Base-by-base conservation (phyloP, 1,284 basidiomycete genomes). In the Grifola frondosa region DNA sequence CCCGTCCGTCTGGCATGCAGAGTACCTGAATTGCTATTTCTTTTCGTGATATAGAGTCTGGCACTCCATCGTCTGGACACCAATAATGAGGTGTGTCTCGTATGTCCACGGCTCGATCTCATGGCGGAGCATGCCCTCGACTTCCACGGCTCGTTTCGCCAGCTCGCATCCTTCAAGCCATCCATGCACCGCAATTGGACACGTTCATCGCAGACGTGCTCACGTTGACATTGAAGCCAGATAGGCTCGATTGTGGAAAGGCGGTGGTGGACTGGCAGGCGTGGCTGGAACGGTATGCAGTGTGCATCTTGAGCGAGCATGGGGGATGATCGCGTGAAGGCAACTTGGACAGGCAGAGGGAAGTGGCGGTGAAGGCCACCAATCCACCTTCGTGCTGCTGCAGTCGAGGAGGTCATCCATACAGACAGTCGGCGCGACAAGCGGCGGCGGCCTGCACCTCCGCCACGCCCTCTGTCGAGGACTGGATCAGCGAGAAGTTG, bases 341-440 rank as follows among this genome's bases (percentile, higher is more conserved):
- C 10, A 54, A 50, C 9, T 62, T 68, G 41, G 67, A 71, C 42
- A 63, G 67, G 16, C 73, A 76, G 48, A 65, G 82, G 39, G 66
- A 68, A 53, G 62, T 51, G 19, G 78, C 63, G 16, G 71, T 75
- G 64, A 71, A 67, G 43, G 61, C 49, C 9, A 79, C 74, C 16
- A 97, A 97, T 59, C 94, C 94, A 11, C 74, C 22, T 97, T 97
- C 64, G 81, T 95, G 28, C 67, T 97, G 46, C 73, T 94, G 45
- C 94, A 97, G 66, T 97, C 21, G 92, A 97, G 61, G 92, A 96
- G 59, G 81, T 90, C 21, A 95, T 95, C 60, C 66, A 69, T 50
- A 78, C 77, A 51, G 76, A 87, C 73, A 90, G n/a, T n/a, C n/a
- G n/a, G n/a, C n/a, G n/a, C n/a, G 82, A 71, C 96, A n/a, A 96